Evolutionary conservation across 2,329 filamentous ascomycete species (phyloP).

Genomic region (Trichophyton simii): DNA sequence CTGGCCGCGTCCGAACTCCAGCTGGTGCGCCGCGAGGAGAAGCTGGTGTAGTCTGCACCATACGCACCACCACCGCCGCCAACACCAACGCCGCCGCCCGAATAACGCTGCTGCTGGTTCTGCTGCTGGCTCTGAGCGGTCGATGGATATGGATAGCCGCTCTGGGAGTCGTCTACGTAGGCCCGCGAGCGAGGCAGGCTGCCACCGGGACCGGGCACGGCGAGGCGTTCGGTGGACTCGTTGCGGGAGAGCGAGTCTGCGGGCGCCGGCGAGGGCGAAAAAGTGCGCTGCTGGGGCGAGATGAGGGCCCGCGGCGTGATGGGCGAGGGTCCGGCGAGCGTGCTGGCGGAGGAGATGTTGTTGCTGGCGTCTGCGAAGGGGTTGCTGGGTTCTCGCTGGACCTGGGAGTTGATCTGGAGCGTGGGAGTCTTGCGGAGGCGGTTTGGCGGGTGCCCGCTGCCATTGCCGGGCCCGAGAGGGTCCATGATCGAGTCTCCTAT

Average conservation of each 20-base stretch:
- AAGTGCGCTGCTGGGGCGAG: conserved; percentile 5
- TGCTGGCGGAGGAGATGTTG: not conserved
- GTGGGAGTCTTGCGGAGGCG: not conserved
- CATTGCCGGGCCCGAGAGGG: not conserved
- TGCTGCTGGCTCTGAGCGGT: not conserved
- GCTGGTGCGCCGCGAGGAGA: conserved; percentile 51
- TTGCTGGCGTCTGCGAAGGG: not conserved
- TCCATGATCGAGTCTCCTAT: not conserved
- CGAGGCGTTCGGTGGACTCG: conserved; percentile 4
- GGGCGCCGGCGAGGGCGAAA: conserved; percentile 5
- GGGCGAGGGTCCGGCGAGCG: not conserved
- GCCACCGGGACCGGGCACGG: not conserved
- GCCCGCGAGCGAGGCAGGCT: not conserved
- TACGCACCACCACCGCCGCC: too few species aligned
- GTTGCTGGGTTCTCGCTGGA: not conserved
- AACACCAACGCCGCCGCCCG: too few species aligned
- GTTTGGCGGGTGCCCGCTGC: not conserved
- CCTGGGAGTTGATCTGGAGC: conserved; percentile 3
- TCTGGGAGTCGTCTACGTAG: conserved; percentile 2
- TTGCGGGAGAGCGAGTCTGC: not conserved
- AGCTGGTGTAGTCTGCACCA: conserved; percentile 30
- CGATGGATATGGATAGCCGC: too few species aligned
- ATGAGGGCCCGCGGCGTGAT: not conserved
- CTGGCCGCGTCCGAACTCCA: conserved; percentile 50
- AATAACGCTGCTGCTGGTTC: too few species aligned